Evolutionary conservation across 2,329 filamentous ascomycete genomes (phyloP), one percentile per base, ranked within the genome.

Genomic region (Calonectria pseudoturangicola): DNA sequence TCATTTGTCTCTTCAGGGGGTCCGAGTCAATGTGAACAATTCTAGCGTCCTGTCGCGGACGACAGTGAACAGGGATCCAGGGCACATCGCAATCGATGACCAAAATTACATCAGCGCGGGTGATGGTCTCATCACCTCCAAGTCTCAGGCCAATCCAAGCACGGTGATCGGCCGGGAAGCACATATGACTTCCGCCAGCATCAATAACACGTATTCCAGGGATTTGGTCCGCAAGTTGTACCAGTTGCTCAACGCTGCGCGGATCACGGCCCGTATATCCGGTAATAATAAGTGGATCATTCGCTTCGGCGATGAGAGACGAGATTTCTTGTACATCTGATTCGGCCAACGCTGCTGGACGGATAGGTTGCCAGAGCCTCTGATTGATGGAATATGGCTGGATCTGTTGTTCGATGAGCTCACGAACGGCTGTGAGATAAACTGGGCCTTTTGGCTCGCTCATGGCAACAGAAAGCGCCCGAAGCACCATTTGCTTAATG

Each of bases 351-450:
- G 33, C 48, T 10, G 51, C 27, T 18, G 65, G 28, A 7, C n/a
- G 39, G 2, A 39, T 41, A 12, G 8, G n/a, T 9, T 33, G 30
- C 30, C 30, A 33, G 30, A 33, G 30, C 9, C 30, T 33, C 5
- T 9, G 4, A 33, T 33, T 9, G 30, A 33, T 33, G 25, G 16
- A 10, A 25, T 16, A 13, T 25, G 50, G 71, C 25, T n/a, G 48
- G 0, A 74, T 77, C 6, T 79, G 74, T 0, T 74, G 74, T 25
- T 81, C 80, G 10, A 81, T 74, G 0, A 74, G 70, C 45, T 82
- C 80, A 0, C 80, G 77, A 2, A 74, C 74, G 2, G 77, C 80
- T 68, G 79, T 80, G 3, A 82, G 66, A 33, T 82, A 82, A 0
- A 73, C 39, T 0, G 80, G 80, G 0, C 80, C 80, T 16, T 80